Evolutionary conservation across 768 basidiomycete genomes (phyloP), one percentile per base, ranked within the genome.

Genomic region (Mycena maculata): DNA sequence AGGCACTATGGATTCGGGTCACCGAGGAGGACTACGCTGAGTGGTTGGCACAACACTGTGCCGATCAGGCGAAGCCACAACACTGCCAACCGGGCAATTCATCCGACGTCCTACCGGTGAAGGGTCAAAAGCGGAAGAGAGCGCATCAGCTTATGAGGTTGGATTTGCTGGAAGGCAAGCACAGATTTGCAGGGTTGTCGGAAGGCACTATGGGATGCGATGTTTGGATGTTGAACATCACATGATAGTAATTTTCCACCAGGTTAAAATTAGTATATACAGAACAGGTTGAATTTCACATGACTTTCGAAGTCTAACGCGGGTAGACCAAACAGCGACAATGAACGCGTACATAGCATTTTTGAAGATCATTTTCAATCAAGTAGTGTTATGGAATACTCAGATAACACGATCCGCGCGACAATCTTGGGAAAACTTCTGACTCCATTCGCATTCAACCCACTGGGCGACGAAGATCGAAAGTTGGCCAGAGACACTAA

Each of bases 101-200:
- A 9, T 9, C 7, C 12, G 44, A 7, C n/a, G 9, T 45, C 44
- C 12, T 7, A 22, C 8, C 10, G 44, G 44, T 4, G 28, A 41
- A 31, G 9, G 3, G 44, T 30, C 9, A 16, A 27, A 36, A 60
- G 25, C 23, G 27, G 13, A 33, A 22, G 38, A 22, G 31, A 7
- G 13, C 20, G 3, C 28, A 48, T 16, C 18, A 31, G 30, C 59
- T 68, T 53, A 65, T 41, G 20, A 45, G 68, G 47, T 22, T 64
- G 3, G 39, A 56, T 38, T 49, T 69, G 0, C 59, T 69, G 2
- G 47, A 31, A 4, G 63, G 68, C 1, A 53, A 23, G 27, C 65
- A 63, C 28, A 61, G 11, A 31, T 69, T 69, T 18, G 57, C 3
- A 3, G 68, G 63, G 10, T 59, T 69, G 28, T 44, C 33, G 20